Conservation (phyloP, 1,139 yeast genomes). For the Suhomyces kunorum region DNA sequence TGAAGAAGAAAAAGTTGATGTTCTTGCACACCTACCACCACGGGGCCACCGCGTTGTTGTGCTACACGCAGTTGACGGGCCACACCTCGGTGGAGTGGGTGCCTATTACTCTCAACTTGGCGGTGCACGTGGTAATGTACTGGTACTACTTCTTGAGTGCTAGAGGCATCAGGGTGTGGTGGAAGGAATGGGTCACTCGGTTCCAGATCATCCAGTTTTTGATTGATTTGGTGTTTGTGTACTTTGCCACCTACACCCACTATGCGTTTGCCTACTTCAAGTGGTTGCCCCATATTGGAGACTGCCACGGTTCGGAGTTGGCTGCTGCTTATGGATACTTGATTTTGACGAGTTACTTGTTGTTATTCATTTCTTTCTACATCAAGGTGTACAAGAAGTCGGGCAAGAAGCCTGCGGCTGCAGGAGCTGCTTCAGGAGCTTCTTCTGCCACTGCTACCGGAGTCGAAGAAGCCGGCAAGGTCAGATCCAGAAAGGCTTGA, state of each 20-base stretch:
- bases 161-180: constrained; percentile 95
- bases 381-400: constrained; percentile 73
- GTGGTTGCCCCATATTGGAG: constrained; percentile 76
- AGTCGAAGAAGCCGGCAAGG: constrained; percentile 33
- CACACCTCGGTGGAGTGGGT: constrained; percentile 94
- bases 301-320: constrained; percentile 87
- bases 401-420: constrained; percentile 30
- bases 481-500: constrained; percentile 50
- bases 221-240: constrained; percentile 85
- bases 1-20: constrained; percentile 86
- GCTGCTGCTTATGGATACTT: constrained; percentile 92
- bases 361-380: constrained; percentile 91
- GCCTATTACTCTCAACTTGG: constrained; percentile 83
- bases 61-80: constrained; percentile 93
- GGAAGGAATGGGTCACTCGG: constrained; percentile 99
- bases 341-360: constrained; percentile 84
- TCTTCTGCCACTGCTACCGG: constrained; percentile 14
- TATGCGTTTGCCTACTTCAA: constrained; percentile 62
- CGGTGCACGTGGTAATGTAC: constrained; percentile 96
- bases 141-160: constrained; percentile 96
- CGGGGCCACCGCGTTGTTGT: constrained; percentile 95
- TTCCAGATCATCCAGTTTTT: constrained; percentile 94
- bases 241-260: constrained; percentile 87
- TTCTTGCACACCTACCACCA: constrained; percentile 97
- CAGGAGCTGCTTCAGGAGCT: constrained; percentile 14